Evolutionary conservation across 2,329 filamentous ascomycete species (phyloP), one percentile per base, ranked within the genome.

Genomic region (Epichloe uncinata): DNA sequence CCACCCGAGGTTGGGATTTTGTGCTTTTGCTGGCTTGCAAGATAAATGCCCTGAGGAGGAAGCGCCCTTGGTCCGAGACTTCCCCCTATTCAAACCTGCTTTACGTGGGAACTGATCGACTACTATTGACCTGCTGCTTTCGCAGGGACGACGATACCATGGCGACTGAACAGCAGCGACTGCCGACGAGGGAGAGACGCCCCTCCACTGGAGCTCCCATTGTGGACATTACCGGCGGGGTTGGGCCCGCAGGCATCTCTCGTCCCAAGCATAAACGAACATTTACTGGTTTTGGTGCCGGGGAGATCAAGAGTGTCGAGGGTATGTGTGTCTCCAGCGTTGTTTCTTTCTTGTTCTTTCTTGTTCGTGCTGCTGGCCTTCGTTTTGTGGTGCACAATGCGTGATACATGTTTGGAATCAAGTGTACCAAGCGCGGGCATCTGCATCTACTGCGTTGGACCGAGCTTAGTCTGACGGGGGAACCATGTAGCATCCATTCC

Each of bases 231-330:
- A 77, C 87, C 66, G 90, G 89, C 56, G 84, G 87, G 16, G 81
- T 96, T 51, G 85, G 85, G n/a, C 88, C 89, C 40, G 84, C 83
- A 41, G 91, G 94, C 64, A 83, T 85, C 69, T 81, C 78, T 26
- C 79, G 93, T 53, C 93, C 93, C 43, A 98, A 97, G 73, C 93
- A 98, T 73, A 96, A 88, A 75, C 81, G 93, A 58, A 97, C 91
- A n/a, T 86, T 87, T 57, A 98, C 93, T 9, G 93, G 93, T 7
- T 93, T 97, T 63, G 90, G 89, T 35, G 78, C 89, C 30, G 74
- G 79, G 36, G 93, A 98, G 64, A 96, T 96, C 73, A 96, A 95
- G 74, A 84, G 71, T 60, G 87, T 97, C 45, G 90, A 97, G 72
- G 88, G 89, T 73, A 81, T 71, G 70, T 56, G 13, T 13, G 16